Evolutionary conservation across 306 rosid genomes (phyloP).

Genomic region (Macrotyloma uniflorum): DNA sequence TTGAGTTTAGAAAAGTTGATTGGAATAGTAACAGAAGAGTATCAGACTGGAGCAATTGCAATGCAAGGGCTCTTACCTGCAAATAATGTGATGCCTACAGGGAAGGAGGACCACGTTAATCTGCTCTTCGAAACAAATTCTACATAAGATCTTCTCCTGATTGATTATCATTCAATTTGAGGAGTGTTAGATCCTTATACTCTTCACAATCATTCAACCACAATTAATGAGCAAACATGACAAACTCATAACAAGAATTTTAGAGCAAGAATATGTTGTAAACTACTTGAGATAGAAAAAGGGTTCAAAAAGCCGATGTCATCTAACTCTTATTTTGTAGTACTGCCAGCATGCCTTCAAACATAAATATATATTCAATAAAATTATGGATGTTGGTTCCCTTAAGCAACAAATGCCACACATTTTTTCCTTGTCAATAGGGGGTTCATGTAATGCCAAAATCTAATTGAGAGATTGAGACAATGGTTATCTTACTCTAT

Average conservation of each 20-base stretch:
- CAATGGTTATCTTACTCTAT: background rate
- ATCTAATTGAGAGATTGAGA: background rate
- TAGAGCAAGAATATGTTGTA: conserved; percentile 7
- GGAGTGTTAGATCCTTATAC: conserved; percentile 1
- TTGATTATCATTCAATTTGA: conserved; percentile 31
- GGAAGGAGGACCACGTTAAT: conserved; percentile 82
- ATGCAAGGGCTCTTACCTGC: conserved; percentile 56
- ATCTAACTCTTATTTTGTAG: background rate
- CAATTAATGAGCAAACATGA: conserved; percentile 12
- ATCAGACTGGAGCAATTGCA: background rate
- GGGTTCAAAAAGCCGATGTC: no score
- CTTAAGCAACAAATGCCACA: background rate
- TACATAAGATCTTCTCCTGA: conserved; percentile 89
- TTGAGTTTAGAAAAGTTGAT: background rate
- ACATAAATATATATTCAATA: background rate
- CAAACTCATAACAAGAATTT: conserved; percentile 4
- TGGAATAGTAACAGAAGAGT: background rate
- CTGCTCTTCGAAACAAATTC: conserved; percentile 89
- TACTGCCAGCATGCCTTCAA: background rate
- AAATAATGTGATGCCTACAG: conserved; percentile 86
- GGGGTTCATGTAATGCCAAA: background rate
- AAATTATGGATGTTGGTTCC: background rate
- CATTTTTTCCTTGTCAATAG: background rate
- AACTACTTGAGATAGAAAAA: no score
- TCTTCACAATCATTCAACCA: conserved; percentile 21